Evolutionary conservation across 2,329 filamentous ascomycete species (phyloP), one percentile per base, ranked within the genome.

Genomic region (Ophiostoma pallidulum): DNA sequence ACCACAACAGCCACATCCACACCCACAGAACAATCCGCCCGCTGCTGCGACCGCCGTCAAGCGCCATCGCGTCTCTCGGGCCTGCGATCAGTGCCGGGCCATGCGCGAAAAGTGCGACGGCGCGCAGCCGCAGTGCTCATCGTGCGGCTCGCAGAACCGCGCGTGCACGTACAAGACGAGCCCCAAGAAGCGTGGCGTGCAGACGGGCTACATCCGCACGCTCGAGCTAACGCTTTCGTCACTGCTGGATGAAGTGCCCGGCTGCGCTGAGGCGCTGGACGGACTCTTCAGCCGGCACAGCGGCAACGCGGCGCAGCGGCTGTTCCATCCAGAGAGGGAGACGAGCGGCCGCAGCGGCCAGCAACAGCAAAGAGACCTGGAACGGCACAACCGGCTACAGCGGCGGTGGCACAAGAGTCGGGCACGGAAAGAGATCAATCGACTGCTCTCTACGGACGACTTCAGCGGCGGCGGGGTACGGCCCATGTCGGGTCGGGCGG

Each of bases 181-280:
- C 46, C 79, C 82, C 8, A 87, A 86, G 64, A 88, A 88, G 62
- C 73, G 85, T 53, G 85, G 86, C 4, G 78, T 90, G 10, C 84
- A 84, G 56, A 85, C 85, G n/a, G 85, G 86, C 14, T 88, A 89
- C 58, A 82, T 90, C 47, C 75, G 84, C 29, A 83, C 82, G 0
- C 68, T 90, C 16, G 85, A 90, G 62, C 63, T 84, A 37, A 74
- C 81, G 9, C 70, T 85, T 47, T 81, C 80, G 12, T 80, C 80
- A 69, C 65, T 84, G 1, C 82, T 86, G 51, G 73, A 78, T 50
- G 74, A 75, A 47, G 72, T 79, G 31, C 71, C 77, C 13, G 77
- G 73, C 9, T 73, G 71, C 41, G 81, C 86, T 60, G 67, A 71
- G 44, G 69, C 72, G 13, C 69, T 86, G 20, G 71, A 75, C 41